Conservation (phyloP, 192 early-diverging fungal genomes). For the Coemansia asiatica region DNA sequence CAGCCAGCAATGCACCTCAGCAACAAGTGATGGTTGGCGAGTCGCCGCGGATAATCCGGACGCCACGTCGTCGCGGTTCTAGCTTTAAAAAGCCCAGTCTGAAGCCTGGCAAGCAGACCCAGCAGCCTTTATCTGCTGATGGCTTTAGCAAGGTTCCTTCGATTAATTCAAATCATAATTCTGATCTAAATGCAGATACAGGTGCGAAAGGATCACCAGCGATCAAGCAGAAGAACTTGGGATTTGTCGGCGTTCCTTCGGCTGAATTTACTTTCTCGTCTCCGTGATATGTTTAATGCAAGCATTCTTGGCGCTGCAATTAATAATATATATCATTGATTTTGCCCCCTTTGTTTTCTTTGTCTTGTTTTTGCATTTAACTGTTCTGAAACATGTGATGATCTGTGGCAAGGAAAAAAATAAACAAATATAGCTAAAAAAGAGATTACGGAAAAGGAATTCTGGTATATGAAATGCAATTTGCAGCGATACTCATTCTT, state of each 20-base stretch:
- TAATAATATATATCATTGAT: neutral
- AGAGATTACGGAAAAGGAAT: too few species aligned
- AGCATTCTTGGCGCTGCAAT: neutral
- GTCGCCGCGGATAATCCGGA: constrained; percentile 11
- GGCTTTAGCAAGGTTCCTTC: neutral
- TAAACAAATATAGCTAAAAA: too few species aligned
- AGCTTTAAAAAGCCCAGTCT: neutral
- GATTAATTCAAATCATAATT: neutral
- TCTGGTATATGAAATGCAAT: too few species aligned
- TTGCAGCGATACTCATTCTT: neutral
- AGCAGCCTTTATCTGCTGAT: neutral
- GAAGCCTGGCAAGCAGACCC: neutral
- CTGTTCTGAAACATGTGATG: neutral
- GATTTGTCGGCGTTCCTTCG: neutral
- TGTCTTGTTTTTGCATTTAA: neutral
- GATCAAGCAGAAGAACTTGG: neutral
- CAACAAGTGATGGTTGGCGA: constrained; percentile 10
- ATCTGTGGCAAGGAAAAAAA: neutral
- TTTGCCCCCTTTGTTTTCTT: neutral
- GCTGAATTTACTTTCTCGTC: constrained; percentile 8
- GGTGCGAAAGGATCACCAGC: neutral
- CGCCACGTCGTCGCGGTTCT: constrained; percentile 4
- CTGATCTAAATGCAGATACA: neutral
- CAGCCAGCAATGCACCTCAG: neutral
- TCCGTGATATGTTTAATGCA: neutral